Conservation (phyloP, 2,329 filamentous ascomycete genomes). For the Metarhizium humberi region DNA sequence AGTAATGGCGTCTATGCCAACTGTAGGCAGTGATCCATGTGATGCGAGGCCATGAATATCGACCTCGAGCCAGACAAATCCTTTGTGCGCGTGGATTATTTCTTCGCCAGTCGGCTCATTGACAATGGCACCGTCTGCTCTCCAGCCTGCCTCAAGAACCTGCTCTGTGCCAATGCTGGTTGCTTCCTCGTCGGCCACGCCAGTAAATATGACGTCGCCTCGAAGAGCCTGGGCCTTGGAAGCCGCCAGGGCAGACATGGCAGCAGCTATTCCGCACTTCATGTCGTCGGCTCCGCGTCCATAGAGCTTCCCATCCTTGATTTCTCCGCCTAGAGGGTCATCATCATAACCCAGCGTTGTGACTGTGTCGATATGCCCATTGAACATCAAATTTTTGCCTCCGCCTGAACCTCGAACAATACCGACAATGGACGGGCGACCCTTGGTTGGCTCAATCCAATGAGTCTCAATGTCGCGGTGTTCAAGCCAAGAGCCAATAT, state of each 20-base stretch:
- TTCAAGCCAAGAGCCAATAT: slow-evolving; percentile 39
- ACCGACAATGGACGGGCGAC: slow-evolving; percentile 41
- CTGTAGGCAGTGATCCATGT: slow-evolving; percentile 32
- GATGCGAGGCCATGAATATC: slow-evolving; percentile 30
- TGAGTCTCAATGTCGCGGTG: slow-evolving; percentile 41
- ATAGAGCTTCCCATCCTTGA: slow-evolving; percentile 29
- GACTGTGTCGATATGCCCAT: slow-evolving; percentile 45
- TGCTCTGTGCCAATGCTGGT: slow-evolving; percentile 41
- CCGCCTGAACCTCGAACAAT: slow-evolving; percentile 35
- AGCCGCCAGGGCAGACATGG: slow-evolving; percentile 29
- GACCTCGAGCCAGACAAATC: slow-evolving; percentile 37
- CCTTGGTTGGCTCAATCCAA: slow-evolving; percentile 34
- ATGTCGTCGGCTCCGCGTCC: slow-evolving; percentile 41
- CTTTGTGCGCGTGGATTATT: slow-evolving; percentile 38
- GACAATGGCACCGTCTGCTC: slow-evolving; percentile 41
- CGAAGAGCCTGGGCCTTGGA: slow-evolving; percentile 27
- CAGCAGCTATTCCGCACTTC: slow-evolving; percentile 41
- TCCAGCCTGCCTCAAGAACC: slow-evolving; percentile 40
- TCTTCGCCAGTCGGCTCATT: slow-evolving; percentile 35
- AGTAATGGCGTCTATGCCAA: slow-evolving; percentile 40
- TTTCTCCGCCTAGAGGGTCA: slow-evolving; percentile 33
- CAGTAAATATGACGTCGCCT: slow-evolving; percentile 43
- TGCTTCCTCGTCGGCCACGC: slow-evolving; percentile 45
- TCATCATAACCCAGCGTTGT: slow-evolving; percentile 35
- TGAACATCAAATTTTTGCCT: slow-evolving; percentile 40